Percentiles rank a stretch among this genome's conserved stretches.
These are phyloP conservation scores for Mallotus nudiflorus DNA, from an alignment of 345 rosid species.

Conservation along the genomic window DNA sequence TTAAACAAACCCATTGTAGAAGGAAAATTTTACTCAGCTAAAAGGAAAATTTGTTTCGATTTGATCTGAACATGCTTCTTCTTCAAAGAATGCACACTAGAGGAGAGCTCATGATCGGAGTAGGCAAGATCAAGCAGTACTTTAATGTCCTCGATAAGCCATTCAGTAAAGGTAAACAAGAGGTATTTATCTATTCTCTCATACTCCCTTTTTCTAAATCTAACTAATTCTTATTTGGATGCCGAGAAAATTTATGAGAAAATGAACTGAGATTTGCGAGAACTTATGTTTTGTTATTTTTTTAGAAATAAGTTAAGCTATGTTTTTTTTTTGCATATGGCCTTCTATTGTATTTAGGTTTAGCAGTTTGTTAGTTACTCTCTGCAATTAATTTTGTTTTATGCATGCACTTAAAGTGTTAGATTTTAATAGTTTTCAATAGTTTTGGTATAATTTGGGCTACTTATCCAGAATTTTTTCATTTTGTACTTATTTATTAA, in stretches of 20 bases:
- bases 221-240: not conserved
- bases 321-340: too few species aligned
- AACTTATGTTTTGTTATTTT: not conserved
- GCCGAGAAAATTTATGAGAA: not conserved
- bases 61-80: too few species aligned
- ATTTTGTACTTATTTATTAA: not conserved
- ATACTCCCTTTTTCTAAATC: conserved; percentile 11
- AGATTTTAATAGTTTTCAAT: not conserved
- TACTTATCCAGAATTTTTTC: not conserved
- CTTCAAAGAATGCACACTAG: too few species aligned
- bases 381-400: too few species aligned
- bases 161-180: conserved; percentile 97
- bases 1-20: too few species aligned
- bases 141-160: conserved; percentile 93
- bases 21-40: too few species aligned
- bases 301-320: not conserved
- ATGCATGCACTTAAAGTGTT: too few species aligned
- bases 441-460: not conserved
- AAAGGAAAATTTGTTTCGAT: too few species aligned
- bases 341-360: too few species aligned
- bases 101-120: conserved; percentile 99
- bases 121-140: conserved; percentile 91
- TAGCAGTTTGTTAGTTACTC: too few species aligned
- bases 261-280: not conserved
- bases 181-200: conserved; percentile 41